phyloP scores from a whole-genome alignment of 306 rosid genomes.

The Myrica gale region DNA sequence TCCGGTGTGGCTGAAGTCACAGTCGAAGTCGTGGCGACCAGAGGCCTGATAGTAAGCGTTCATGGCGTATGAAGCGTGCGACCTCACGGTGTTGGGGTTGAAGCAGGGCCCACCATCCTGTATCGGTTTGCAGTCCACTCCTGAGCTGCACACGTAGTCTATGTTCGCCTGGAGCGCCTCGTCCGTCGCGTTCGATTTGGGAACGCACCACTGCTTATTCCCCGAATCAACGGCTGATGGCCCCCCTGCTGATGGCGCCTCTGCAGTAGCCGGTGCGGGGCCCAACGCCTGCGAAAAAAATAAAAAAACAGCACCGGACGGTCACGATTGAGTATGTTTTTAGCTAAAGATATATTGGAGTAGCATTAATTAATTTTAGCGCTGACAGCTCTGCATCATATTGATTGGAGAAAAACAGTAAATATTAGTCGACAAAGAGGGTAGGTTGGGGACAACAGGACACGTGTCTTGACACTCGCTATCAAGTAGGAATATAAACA shows the following conservation, averaged over 20 bases:
- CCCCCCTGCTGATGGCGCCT: neutral
- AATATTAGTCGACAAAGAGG: neutral
- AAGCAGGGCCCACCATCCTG: conserved; percentile 47
- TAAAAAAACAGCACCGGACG: too few relatives aligned
- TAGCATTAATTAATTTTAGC: neutral
- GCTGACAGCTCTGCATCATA: too few relatives aligned
- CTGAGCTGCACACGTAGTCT: conserved; percentile 48
- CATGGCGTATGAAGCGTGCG: conserved; percentile 60
- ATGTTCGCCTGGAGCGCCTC: conserved; percentile 47
- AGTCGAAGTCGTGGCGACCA: conserved; percentile 49
- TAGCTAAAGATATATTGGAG: neutral
- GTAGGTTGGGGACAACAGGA: neutral
- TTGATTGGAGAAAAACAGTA: neutral
- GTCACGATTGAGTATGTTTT: neutral
- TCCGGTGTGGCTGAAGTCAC: conserved; percentile 62
- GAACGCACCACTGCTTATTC: conserved; percentile 45
- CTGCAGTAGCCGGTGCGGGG: conserved; percentile 6
- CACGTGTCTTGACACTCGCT: neutral
- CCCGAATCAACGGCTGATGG: conserved; percentile 8
- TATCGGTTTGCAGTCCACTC: conserved; percentile 50
- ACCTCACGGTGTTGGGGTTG: conserved; percentile 44
- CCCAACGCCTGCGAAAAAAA: conserved; percentile 10
- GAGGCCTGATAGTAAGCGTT: conserved; percentile 50
- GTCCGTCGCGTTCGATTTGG: conserved; percentile 28
- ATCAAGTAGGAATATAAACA: too few relatives aligned